Base-by-base conservation (phyloP, 768 basidiomycete species). In the Leccinum obscurum region DNA sequence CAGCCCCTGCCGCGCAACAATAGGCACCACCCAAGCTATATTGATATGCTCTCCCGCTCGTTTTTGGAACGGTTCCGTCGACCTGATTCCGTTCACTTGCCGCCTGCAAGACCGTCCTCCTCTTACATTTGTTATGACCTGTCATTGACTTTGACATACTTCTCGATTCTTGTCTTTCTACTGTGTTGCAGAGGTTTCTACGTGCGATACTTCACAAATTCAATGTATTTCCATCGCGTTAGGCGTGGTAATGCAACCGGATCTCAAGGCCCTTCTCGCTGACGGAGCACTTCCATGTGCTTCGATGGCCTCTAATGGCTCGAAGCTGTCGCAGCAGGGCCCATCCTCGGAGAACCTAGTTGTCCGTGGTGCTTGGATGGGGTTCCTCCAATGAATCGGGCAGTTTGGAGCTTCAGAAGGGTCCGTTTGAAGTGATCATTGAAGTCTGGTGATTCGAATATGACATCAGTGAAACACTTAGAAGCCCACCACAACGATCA, bases 41-140 rank as follows among this genome's bases (percentile, higher is more conserved):
- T 69, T 63, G 55, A 63, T 67, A 69, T 70, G 67, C 69, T 64
- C 48, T 62, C 60, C 55, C 67, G 20, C 61, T 70, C 70, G 58
- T 72, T 73, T 62, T 54, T 62, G 48, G 57, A 60, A 66, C 54
- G 48, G 39, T 50, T 57, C 59, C 32, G 44, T 60, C 46, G 68
- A 52, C 55, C 57, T 60, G 20, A 20, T 46, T 57, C 60, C 41
- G 44, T 60, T 46, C 66, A 54, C 57, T 60, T 60, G 24, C 57
- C n/a, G 20, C 62, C 54, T 52, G 58, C 56, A 59, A 57, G 61
- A 65, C 53, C 58, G 22, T 39, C 30, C 14, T 54, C 44, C 52
- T 64, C 30, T 24, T 20, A 53, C 55, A 65, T 52, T 57, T 65
- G 44, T 68, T 58, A 72, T 50, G 66, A 69, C 63, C 49, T 56